Evolutionary conservation across 495 filamentous ascomycete species (phyloP).

Genomic region (Penicillium angulare): DNA sequence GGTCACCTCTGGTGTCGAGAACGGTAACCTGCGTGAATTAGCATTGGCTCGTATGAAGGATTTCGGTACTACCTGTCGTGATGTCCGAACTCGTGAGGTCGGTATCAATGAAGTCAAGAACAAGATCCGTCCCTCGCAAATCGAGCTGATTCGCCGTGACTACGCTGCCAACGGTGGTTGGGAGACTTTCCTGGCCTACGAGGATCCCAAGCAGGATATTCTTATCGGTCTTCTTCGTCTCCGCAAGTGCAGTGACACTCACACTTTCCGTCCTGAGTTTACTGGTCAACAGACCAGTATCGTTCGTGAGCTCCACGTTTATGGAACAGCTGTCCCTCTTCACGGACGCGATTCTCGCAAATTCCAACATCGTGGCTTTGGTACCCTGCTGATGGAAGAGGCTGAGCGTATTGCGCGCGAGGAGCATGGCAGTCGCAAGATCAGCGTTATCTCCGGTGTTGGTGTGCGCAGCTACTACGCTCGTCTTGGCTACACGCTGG

Average conservation of each 20-base stretch:
- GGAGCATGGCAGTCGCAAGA: conserved; percentile 90
- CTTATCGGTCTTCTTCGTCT: conserved; percentile 87
- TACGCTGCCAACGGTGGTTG: conserved; percentile 94
- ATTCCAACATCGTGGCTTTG: conserved; percentile 98
- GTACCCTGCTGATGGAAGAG: conserved; percentile 95
- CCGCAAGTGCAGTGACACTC: conserved; percentile 81
- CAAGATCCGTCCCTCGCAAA: conserved; percentile 93
- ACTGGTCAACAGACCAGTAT: conserved; percentile 83
- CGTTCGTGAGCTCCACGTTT: conserved; percentile 93
- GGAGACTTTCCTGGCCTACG: conserved; percentile 98
- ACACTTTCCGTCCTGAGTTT: conserved; percentile 90
- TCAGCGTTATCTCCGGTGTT: conserved; percentile 92
- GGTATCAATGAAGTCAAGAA: conserved; percentile 98
- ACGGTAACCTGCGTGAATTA: conserved; percentile 92
- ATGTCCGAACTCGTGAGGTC: conserved; percentile 96
- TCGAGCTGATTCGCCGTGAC: conserved; percentile 94
- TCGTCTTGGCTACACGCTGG: conserved; percentile 86
- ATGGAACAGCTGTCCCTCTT: conserved; percentile 91
- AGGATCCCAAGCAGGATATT: conserved; percentile 98
- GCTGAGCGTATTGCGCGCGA: conserved; percentile 91
- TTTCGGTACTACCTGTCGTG: conserved; percentile 94
- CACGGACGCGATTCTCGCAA: conserved; percentile 91
- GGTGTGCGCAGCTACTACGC: conserved; percentile 92
- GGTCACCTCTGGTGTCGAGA: conserved; percentile 95
- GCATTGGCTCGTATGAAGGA: conserved; percentile 96